Percentiles rank a stretch among this genome's conserved stretches.
Conservation (phyloP, 441 rosid genomes). For the Eruca vesicaria region DNA sequence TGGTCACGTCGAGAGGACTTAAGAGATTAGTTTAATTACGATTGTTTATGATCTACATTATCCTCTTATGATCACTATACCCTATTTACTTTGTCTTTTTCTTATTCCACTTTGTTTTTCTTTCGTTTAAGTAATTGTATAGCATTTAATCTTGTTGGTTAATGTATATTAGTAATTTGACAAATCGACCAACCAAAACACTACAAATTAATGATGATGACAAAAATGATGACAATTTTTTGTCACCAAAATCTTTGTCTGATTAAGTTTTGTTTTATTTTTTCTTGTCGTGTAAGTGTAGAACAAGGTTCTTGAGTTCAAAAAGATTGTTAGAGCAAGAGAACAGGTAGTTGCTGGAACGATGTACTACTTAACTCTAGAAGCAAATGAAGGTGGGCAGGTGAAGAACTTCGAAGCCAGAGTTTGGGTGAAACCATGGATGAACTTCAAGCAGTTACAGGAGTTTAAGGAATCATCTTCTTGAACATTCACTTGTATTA, state of each 20-base stretch:
- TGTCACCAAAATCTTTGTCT: background rate
- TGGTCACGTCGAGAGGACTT: background rate
- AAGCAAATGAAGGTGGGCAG: slow-evolving; percentile 48
- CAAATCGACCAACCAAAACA: slow-evolving; percentile 15
- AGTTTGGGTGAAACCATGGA: slow-evolving; percentile 72
- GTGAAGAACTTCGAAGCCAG: slow-evolving; percentile 55
- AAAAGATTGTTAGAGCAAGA: slow-evolving; percentile 48
- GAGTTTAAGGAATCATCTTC: slow-evolving; percentile 43
- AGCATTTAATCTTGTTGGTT: background rate
- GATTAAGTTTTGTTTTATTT: background rate
- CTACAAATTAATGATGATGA: too few species aligned
- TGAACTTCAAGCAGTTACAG: slow-evolving; percentile 56
- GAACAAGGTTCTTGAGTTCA: slow-evolving; percentile 52
- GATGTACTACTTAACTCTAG: slow-evolving; percentile 53
- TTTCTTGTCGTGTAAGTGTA: slow-evolving; percentile 6
- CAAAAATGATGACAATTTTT: too few species aligned
- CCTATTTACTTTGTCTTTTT: background rate
- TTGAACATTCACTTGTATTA: background rate
- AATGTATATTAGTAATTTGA: slow-evolving; percentile 1
- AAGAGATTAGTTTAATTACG: too few species aligned
- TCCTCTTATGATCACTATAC: too few species aligned
- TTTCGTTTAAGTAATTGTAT: background rate
- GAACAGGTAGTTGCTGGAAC: slow-evolving; percentile 62
- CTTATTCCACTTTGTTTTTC: background rate
- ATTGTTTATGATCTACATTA: too few species aligned